Conservation (phyloP, 768 basidiomycete genomes). For the Ephemerocybe angulata region DNA sequence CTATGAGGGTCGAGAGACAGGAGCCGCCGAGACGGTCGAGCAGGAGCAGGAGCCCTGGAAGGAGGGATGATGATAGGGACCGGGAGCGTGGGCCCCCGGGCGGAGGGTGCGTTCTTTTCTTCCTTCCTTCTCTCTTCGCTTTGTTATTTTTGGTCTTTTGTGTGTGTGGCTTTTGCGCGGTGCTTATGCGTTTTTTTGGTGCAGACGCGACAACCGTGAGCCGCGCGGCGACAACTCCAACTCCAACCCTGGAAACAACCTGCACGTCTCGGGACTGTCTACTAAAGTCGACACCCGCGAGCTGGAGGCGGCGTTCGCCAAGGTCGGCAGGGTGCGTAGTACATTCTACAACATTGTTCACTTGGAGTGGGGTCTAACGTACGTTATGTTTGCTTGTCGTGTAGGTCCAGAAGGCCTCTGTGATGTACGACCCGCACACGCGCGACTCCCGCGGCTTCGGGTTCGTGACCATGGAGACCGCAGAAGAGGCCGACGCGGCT, state of each 20-base stretch:
- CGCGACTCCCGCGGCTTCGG: constrained; percentile 70
- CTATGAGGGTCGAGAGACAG: constrained; percentile 35
- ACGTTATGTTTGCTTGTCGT: too few relatives aligned
- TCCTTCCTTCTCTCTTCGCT: constrained; percentile 1
- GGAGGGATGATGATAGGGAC: neutral
- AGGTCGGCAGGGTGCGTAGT: constrained; percentile 61
- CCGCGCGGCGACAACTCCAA: constrained; percentile 37
- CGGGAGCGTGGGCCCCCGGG: constrained; percentile 35
- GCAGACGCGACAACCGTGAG: constrained; percentile 32
- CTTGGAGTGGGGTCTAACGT: too few relatives aligned
- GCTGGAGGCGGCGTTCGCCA: constrained; percentile 84
- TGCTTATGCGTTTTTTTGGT: too few relatives aligned
- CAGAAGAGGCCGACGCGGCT: constrained; percentile 89
- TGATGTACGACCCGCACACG: constrained; percentile 70
- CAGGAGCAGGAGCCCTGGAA: constrained; percentile 73
- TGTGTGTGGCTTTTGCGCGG: too few relatives aligned
- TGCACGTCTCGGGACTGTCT: constrained; percentile 57
- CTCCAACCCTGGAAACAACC: constrained; percentile 66
- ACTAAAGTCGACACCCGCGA: constrained; percentile 72
- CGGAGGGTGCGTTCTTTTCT: constrained; percentile 46
- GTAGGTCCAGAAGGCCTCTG: constrained; percentile 70
- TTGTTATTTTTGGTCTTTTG: neutral
- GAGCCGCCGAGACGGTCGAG: constrained; percentile 64
- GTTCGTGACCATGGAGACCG: constrained; percentile 71
- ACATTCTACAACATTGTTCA: too few relatives aligned